Evolutionary conservation across 495 filamentous ascomycete species (phyloP).

Genomic region (Pyrenula massariospora): DNA sequence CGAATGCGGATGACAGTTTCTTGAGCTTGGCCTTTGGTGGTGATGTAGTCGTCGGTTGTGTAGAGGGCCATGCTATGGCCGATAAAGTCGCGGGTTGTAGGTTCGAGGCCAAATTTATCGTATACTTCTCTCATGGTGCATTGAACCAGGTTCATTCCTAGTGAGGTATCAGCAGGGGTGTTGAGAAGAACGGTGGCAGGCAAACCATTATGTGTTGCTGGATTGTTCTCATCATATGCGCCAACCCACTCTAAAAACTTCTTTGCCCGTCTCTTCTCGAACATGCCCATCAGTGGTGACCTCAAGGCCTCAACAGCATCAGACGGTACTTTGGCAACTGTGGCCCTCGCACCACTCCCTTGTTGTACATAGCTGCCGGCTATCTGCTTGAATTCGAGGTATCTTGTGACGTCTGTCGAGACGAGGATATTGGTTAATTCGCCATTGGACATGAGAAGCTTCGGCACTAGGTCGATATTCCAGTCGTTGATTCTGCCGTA

Average conservation of each 20-base stretch:
- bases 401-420: constrained; percentile 91
- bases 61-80: constrained; percentile 98
- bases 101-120: constrained; percentile 90
- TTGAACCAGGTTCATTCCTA: constrained; percentile 67
- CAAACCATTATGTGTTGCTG: constrained; percentile 77
- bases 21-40: constrained; percentile 55
- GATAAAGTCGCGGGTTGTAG: constrained; percentile 88
- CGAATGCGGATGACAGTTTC: constrained; percentile 88
- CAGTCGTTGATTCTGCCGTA: constrained; percentile 95
- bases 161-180: constrained; percentile 10
- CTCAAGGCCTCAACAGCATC: constrained; percentile 83
- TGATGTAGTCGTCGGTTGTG: constrained; percentile 78
- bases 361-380: constrained; percentile 97
- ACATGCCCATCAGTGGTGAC: constrained; percentile 91
- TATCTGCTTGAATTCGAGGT: constrained; percentile 97
- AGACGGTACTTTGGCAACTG: constrained; percentile 92
- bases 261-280: constrained; percentile 95
- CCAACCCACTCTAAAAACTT: constrained; percentile 96
- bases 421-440: constrained; percentile 97
- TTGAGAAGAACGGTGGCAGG: constrained; percentile 6
- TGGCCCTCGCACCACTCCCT: constrained; percentile 64
- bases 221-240: constrained; percentile 72
- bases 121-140: constrained; percentile 96
- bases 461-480: constrained; percentile 98
- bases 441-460: constrained; percentile 96